phyloP scores from a whole-genome alignment of 1,284 basidiomycete genomes.

The Moesziomyces aphidis region DNA sequence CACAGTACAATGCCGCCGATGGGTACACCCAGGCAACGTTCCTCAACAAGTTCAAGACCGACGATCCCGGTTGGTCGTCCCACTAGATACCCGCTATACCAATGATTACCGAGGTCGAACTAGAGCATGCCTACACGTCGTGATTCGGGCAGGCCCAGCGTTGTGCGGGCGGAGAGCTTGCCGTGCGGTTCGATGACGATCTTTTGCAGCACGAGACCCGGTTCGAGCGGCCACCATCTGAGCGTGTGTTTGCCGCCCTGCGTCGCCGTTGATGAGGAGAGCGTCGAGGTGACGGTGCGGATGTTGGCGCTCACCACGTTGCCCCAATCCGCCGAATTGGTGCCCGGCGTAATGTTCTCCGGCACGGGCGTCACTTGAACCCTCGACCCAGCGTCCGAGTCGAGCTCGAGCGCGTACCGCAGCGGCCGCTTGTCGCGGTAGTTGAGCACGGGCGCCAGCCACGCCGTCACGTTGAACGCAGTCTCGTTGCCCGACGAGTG shows the following conservation, averaged over 20 bases:
- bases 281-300: slow-evolving; percentile 17
- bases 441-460: slow-evolving; percentile 30
- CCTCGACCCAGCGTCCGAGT: slow-evolving; percentile 12
- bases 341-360: slow-evolving; percentile 35
- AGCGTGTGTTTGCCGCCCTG: slow-evolving; percentile 3
- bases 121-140: slow-evolving; percentile 19
- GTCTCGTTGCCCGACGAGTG: background rate
- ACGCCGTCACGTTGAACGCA: slow-evolving; percentile 28
- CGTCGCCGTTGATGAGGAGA: background rate
- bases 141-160: slow-evolving; percentile 23
- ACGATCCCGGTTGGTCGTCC: slow-evolving; percentile 24
- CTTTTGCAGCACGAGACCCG: slow-evolving; percentile 28
- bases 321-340: slow-evolving; percentile 31
- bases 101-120: background rate
- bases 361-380: slow-evolving; percentile 14
- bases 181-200: slow-evolving; percentile 23
- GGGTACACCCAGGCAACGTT: slow-evolving; percentile 21
- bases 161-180: slow-evolving; percentile 2
- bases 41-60: slow-evolving; percentile 38
- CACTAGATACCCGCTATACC: slow-evolving; percentile 7
- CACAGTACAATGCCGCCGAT: slow-evolving; percentile 26
- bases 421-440: slow-evolving; percentile 29
- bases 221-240: slow-evolving; percentile 35
- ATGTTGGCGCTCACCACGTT: slow-evolving; percentile 33
- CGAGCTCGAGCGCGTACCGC: slow-evolving; percentile 23